Evolutionary conservation across 345 rosid species (phyloP), one percentile per base, ranked within the genome.

Genomic region (Crucihimalaya himalaica): DNA sequence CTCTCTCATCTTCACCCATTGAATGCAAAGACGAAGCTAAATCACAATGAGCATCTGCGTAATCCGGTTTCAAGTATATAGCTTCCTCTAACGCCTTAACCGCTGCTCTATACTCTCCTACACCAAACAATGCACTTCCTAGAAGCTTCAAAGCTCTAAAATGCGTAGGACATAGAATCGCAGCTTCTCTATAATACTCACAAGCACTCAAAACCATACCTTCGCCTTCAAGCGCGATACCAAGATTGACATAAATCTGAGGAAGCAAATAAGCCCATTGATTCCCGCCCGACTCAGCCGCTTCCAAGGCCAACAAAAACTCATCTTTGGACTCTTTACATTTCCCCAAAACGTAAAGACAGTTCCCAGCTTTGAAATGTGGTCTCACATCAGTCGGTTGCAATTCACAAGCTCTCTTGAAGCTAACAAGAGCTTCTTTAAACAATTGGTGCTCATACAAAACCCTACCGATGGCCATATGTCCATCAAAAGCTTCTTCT

Each of bases 161-260:
- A 89, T 95, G 99, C 29, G 98, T 90, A 5, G 99, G 97, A 77
- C 96, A 90, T 11, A 95, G 87, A 77, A 95, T 92, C 15, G 98
- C 99, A 79, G 99, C 97, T 82, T 95, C 99, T 71, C 98, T 89
- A 70, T 95, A 95, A 80, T 92, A 92, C 80, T 95, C 98, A 68
- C 99, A 95, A 72, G 98, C 98, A 81, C 98, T 92, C 75, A 95
- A 82, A 83, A 90, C 91, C 99, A 92, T 87, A 84, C 99, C 99
- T 86, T 95, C 98, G 1, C 92, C 99, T 88, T 95, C 99, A 1
- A 92, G 81, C 0, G 97, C 88, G 35, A 95, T 92, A 25, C 99
- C 99, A 4, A 95, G 98, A 57, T 95, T 95, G 46, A 95, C 99
- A 68, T 90, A 88, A 42, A 95, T 87, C 86, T 95, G 99, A 76